Conservation (phyloP, 2,329 filamentous ascomycete genomes). For the Cercospora sojina region DNA sequence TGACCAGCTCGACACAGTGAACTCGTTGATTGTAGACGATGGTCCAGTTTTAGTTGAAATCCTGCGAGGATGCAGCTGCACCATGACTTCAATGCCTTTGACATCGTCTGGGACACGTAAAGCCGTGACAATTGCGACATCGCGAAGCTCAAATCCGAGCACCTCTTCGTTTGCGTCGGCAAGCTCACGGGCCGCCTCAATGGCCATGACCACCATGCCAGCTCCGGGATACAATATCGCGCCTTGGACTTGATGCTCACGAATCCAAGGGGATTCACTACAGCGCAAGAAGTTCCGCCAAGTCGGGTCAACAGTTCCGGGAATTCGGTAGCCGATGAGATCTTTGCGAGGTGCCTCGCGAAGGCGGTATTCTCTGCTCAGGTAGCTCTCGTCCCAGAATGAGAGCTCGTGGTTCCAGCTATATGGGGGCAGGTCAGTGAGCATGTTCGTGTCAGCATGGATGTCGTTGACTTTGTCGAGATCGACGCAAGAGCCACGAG, state of each 20-base stretch:
- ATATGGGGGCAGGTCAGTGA: conserved; percentile 23
- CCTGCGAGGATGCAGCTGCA: background rate
- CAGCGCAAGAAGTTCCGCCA: conserved; percentile 22
- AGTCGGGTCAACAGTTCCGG: background rate
- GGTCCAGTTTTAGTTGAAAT: no score
- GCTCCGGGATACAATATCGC: conserved; percentile 24
- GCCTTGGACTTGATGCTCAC: conserved; percentile 19
- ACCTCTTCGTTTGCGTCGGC: background rate
- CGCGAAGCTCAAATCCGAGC: background rate
- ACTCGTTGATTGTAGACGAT: no score
- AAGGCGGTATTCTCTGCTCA: background rate
- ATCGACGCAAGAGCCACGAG: no score
- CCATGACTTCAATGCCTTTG: background rate
- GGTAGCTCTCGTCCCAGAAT: conserved; percentile 23
- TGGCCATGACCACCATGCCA: conserved; percentile 18
- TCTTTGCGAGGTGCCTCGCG: background rate
- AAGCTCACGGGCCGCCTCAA: conserved; percentile 16
- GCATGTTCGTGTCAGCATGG: no score
- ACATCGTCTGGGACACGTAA: background rate
- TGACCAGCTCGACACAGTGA: no score
- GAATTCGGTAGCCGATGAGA: conserved; percentile 17
- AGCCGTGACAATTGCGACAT: background rate
- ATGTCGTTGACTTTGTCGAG: no score
- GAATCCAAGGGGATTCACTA: conserved; percentile 19
- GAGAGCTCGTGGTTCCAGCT: conserved; percentile 19